These are phyloP conservation scores for Plasmodium gallinaceum DNA, from an alignment of 169 alveolate species.

Conservation along the genomic window DNA sequence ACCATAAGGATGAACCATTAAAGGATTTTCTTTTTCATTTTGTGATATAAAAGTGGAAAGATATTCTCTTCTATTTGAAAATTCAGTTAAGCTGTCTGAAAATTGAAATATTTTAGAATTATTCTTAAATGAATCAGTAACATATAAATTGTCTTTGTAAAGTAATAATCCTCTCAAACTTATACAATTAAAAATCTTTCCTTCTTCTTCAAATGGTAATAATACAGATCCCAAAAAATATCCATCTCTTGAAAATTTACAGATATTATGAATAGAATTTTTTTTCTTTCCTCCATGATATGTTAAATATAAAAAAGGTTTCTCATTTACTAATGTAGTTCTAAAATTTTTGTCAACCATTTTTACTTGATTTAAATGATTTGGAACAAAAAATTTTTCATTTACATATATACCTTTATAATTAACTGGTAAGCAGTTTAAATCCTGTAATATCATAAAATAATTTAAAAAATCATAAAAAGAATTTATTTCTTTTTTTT, in stretches of 20 bases:
- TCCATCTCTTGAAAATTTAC: slow-evolving; percentile 77
- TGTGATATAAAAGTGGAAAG: slow-evolving; percentile 46
- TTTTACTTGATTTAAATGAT: slow-evolving; percentile 12
- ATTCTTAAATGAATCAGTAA: slow-evolving; percentile 54
- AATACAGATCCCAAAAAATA: slow-evolving; percentile 70
- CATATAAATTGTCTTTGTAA: slow-evolving; percentile 34
- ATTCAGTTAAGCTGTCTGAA: slow-evolving; percentile 29
- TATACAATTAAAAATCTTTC: slow-evolving; percentile 63
- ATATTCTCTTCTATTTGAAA: slow-evolving; percentile 71
- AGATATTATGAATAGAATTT: slow-evolving; percentile 69
- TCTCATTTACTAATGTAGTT: slow-evolving; percentile 35
- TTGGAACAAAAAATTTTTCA: slow-evolving; percentile 38
- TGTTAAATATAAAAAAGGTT: slow-evolving; percentile 68
- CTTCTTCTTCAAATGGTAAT: slow-evolving; percentile 73
- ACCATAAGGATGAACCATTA: slow-evolving; percentile 76
- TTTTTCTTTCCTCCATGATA: slow-evolving; percentile 76
- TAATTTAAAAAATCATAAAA: slow-evolving; percentile 70
- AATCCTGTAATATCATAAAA: slow-evolving; percentile 74
- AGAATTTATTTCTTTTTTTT: slow-evolving; percentile 50
- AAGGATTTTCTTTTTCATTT: slow-evolving; percentile 37
- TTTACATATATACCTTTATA: slow-evolving; percentile 64
- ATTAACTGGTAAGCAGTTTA: slow-evolving; percentile 67
- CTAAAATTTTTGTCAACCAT: slow-evolving; percentile 7
- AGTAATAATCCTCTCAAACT: slow-evolving; percentile 75
- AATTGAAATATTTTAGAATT: slow-evolving; percentile 69